Conservation (phyloP, 495 filamentous ascomycete genomes). For the Hypoxylon intermedium region DNA sequence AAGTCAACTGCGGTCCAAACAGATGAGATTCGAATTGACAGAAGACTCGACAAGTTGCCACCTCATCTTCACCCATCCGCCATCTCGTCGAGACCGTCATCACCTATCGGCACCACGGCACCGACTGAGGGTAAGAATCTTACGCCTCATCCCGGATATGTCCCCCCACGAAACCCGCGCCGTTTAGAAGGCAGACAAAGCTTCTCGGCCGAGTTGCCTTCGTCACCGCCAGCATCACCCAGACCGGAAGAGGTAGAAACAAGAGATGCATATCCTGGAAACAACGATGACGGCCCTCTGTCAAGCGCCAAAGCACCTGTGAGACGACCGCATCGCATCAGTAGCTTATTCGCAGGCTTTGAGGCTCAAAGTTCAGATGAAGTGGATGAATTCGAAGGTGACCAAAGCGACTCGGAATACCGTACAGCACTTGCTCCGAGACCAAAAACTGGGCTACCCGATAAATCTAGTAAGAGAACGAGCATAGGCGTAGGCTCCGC, state of each 20-base stretch:
- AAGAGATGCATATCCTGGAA: constrained; percentile 76
- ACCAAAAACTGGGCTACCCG: constrained; percentile 44
- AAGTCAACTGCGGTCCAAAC: constrained; percentile 84
- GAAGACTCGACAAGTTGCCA: constrained; percentile 73
- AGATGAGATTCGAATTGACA: constrained; percentile 82
- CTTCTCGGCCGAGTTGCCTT: constrained; percentile 52
- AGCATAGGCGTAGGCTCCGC: constrained; percentile 34
- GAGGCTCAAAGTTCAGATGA: constrained; percentile 65
- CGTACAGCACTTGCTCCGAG: constrained; percentile 68
- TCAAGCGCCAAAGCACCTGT: constrained; percentile 66
- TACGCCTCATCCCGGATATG: constrained; percentile 57
- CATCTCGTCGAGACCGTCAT: constrained; percentile 64
- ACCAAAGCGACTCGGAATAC: constrained; percentile 70
- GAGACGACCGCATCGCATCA: constrained; percentile 74
- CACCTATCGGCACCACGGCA: constrained; percentile 44
- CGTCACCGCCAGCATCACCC: constrained; percentile 51
- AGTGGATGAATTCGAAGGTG: constrained; percentile 64
- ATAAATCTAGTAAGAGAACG: constrained; percentile 45
- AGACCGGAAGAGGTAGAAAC: constrained; percentile 48
- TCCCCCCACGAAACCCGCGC: constrained; percentile 60
- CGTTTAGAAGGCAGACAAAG: constrained; percentile 55
- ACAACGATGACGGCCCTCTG: constrained; percentile 82
- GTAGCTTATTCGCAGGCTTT: constrained; percentile 87
- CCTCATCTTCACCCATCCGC: constrained; percentile 79
- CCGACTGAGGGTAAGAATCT: constrained; percentile 51